Conservation (phyloP, 371 early-diverging fungal species). For the Synchytrium microbalum region DNA sequence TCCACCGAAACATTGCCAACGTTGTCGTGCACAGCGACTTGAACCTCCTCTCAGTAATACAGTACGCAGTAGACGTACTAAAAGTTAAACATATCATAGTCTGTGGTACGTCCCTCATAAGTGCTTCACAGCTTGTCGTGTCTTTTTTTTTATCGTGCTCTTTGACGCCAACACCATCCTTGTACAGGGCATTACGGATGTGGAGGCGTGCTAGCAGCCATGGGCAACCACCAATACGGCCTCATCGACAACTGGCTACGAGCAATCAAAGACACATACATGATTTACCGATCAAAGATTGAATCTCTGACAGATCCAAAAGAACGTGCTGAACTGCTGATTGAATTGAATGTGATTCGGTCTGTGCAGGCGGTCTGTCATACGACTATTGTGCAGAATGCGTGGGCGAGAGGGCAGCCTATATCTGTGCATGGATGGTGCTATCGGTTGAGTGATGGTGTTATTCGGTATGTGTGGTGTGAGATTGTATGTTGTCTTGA, state of each 20-base stretch:
- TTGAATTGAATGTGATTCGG: conserved; percentile 9
- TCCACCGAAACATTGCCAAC: conserved; percentile 94
- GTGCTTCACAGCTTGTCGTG: not conserved
- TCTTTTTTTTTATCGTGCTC: not conserved
- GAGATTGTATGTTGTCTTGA: conserved; percentile 5
- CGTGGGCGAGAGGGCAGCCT: conserved; percentile 62
- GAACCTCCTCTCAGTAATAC: conserved; percentile 75
- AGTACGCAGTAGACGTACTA: conserved; percentile 86
- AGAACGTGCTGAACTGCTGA: conserved; percentile 12
- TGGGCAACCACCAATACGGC: conserved; percentile 30
- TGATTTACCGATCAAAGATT: conserved; percentile 43
- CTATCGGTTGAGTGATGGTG: conserved; percentile 32
- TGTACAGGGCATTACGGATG: conserved; percentile 12
- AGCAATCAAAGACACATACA: conserved; percentile 67
- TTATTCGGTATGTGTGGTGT: not conserved
- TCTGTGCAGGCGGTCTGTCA: conserved; percentile 46
- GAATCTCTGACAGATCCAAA: conserved; percentile 18
- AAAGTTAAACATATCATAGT: conserved; percentile 89
- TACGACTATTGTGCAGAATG: conserved; percentile 67
- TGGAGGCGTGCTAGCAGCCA: conserved; percentile 66
- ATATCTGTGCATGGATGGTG: conserved; percentile 71
- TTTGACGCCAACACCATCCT: no score
- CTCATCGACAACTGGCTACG: conserved; percentile 69
- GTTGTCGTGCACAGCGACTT: conserved; percentile 63
- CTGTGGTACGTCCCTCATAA: conserved; percentile 49